Evolutionary conservation across 2,329 filamentous ascomycete genomes (phyloP), one percentile per base, ranked within the genome.

Genomic region (Paraconiothyrium sp.): DNA sequence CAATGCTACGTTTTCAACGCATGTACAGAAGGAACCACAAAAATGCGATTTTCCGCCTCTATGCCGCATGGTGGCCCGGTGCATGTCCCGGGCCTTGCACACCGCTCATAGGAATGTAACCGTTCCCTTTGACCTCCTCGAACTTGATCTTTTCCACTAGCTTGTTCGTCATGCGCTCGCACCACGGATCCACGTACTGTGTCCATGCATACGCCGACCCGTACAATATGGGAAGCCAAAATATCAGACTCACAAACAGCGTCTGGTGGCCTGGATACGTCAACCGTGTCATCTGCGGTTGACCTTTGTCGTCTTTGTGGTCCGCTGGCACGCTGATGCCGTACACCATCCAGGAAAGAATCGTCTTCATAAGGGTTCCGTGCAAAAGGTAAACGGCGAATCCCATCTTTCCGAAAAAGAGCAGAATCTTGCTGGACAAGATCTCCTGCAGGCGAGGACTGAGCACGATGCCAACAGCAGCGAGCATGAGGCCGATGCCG

Each of bases 331-430:
- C 51, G 37, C 49, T 51, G 16, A 61, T 57, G 5, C 59, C 59
- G n/a, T 61, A 61, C 16, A 61, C n/a, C 59, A 58, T 58, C 59
- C 59, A 61, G 13, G 54, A 11, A 43, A 57, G 50, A 27, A 61
- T 39, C 13, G 59, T 61, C 54, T 61, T 61, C 49, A 61, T 58
- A 22, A 61, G 44, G 9, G 41, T 57, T 20, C 51, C 49, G 43
- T 61, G 59, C 54, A 61, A 41, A 24, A 61, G 34, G 34, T 61
- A 61, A 4, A 61, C 59, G 22, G 59, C 54, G 20, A 61, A 61
- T 16, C 59, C 57, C 54, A 58, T 57, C 32, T 57, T 57, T 3
- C 59, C 59, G 20, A 61, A 54, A n/a, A 57, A 61, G 3, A 61
- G 54, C 32, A 61, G 44, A 27, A 58, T 58, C 22, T 50, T 54